These are phyloP conservation scores for Pisolithus thermaeus DNA, from an alignment of 1,284 basidiomycete genomes.

Conservation along the genomic window DNA sequence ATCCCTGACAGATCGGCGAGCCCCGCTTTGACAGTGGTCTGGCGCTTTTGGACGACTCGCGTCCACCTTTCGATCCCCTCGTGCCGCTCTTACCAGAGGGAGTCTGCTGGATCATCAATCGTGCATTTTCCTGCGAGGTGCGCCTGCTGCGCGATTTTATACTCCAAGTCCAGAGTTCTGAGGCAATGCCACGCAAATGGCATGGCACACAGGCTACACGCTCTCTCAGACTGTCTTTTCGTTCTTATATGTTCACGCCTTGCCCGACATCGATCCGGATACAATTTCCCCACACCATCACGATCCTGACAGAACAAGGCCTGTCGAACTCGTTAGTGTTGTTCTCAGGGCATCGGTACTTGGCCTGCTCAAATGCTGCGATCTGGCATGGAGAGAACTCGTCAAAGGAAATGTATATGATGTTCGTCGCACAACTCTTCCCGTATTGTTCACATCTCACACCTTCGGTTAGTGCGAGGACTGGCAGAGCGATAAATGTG, in stretches of 20 bases:
- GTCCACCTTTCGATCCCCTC: constrained; percentile 60
- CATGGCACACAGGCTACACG: constrained; percentile 82
- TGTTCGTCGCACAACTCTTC: constrained; percentile 41
- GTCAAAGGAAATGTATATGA: constrained; percentile 69
- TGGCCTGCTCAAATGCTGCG: constrained; percentile 78
- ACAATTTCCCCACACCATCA: constrained; percentile 30
- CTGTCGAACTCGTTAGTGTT: constrained; percentile 55
- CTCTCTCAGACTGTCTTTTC: constrained; percentile 86
- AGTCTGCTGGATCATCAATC: constrained; percentile 84
- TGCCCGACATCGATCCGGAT: constrained; percentile 58
- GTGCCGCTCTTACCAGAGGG: constrained; percentile 64
- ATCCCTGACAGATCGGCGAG: constrained; percentile 69
- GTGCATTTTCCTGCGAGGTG: constrained; percentile 78
- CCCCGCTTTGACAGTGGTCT: constrained; percentile 85
- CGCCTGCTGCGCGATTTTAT: constrained; percentile 12
- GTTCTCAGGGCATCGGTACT: constrained; percentile 70
- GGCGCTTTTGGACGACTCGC: constrained; percentile 39
- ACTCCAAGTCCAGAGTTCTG: constrained; percentile 15
- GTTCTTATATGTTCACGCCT: constrained; percentile 69
- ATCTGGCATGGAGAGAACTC: constrained; percentile 78
- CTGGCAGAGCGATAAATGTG: constrained; percentile 83
- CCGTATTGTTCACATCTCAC: constrained; percentile 9
- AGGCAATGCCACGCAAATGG: constrained; percentile 50
- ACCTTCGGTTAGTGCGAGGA: constrained; percentile 67
- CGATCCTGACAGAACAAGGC: constrained; percentile 31